These are phyloP conservation scores for Aegle marmelos DNA, from an alignment of 345 rosid genomes.

Conservation along the genomic window DNA sequence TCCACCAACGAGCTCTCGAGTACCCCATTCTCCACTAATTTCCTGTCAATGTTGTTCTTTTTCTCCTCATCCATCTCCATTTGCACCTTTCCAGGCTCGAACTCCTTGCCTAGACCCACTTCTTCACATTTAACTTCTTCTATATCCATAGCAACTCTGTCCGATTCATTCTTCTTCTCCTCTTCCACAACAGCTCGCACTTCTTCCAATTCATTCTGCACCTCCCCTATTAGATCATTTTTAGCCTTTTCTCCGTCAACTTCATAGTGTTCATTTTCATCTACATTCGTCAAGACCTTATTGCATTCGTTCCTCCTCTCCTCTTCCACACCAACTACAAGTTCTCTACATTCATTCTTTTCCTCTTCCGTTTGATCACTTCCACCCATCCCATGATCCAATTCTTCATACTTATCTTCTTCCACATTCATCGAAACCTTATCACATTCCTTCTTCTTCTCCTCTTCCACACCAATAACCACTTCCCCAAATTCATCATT, in stretches of 20 bases:
- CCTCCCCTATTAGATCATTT: neutral
- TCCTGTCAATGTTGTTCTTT: neutral
- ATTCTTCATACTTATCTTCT: neutral
- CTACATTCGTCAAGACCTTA: neutral
- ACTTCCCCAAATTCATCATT: neutral
- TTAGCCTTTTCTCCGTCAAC: neutral
- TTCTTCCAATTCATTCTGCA: neutral
- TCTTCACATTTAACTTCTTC: neutral
- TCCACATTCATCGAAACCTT: conserved; percentile 6
- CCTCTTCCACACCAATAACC: neutral
- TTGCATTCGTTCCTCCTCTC: neutral
- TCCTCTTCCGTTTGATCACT: neutral
- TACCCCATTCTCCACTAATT: neutral
- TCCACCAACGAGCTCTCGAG: neutral
- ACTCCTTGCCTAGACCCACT: neutral
- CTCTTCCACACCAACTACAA: conserved; percentile 3
- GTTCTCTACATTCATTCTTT: neutral
- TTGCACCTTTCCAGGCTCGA: neutral
- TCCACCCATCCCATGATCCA: neutral
- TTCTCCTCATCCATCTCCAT: conserved; percentile 9
- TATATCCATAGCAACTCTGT: neutral
- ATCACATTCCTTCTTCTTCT: neutral
- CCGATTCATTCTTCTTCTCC: neutral
- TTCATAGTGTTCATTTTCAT: neutral
- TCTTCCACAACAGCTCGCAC: neutral